These are phyloP conservation scores for Sugiyamaella sp. DNA, from an alignment of 1,139 yeast species.

Conservation along the genomic window DNA sequence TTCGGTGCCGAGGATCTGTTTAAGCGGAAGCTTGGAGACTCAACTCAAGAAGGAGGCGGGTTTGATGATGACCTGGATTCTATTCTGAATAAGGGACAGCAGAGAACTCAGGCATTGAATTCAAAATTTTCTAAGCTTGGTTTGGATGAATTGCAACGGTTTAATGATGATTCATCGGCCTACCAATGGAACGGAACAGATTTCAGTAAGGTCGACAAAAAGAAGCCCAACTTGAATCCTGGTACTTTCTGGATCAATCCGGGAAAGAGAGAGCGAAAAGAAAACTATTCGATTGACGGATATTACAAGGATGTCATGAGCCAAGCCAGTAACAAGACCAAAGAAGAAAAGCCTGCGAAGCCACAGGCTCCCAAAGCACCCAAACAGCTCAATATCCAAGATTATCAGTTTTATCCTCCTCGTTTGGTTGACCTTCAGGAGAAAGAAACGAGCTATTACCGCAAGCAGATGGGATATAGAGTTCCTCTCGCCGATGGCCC, in stretches of 20 bases:
- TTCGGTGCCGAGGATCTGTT: conserved; percentile 94
- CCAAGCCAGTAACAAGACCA: conserved; percentile 38
- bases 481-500: conserved; percentile 57
- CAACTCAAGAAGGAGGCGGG: conserved; percentile 29
- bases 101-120: conserved; percentile 74
- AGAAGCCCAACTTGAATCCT: conserved; percentile 28
- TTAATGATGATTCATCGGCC: conserved; percentile 86
- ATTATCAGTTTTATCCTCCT: conserved; percentile 84
- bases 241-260: conserved; percentile 76
- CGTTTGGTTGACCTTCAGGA: conserved; percentile 67
- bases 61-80: conserved; percentile 79
- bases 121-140: conserved; percentile 84
- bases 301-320: conserved; percentile 78
- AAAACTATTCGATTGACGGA: conserved; percentile 83
- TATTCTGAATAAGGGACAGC: conserved; percentile 75
- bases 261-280: conserved; percentile 85
- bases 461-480: conserved; percentile 71
- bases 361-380: conserved; percentile 60
- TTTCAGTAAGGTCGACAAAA: conserved; percentile 58
- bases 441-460: conserved; percentile 76
- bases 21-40: conserved; percentile 40
- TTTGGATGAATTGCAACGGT: conserved; percentile 87
- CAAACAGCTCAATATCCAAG: conserved; percentile 70
- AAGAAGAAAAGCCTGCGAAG: conserved; percentile 40
- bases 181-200: conserved; percentile 97